Percentiles rank a stretch among this genome's conserved stretches.
Conservation (phyloP, 805 yeast species). For the Yarrowia keelungensis region DNA sequence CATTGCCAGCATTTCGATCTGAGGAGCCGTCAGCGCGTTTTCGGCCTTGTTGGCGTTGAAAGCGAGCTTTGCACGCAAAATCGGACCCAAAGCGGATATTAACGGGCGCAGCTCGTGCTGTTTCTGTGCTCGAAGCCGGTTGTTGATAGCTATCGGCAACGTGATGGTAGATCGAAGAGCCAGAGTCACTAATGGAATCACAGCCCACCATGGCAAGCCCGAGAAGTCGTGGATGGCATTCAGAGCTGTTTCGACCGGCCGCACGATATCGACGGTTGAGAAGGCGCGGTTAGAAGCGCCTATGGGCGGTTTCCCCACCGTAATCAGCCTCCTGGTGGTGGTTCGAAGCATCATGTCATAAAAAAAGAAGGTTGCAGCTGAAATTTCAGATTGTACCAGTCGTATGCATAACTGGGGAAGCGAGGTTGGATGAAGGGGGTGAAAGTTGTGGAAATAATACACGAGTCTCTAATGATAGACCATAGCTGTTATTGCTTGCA, state of each 20-base stretch:
- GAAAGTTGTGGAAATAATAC: too few relatives aligned
- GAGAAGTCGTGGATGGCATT: slow-evolving; percentile 44
- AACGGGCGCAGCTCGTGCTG: slow-evolving; percentile 78
- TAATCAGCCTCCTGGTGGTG: too few relatives aligned
- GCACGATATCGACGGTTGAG: slow-evolving; percentile 40
- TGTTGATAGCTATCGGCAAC: slow-evolving; percentile 76
- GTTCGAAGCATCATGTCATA: too few relatives aligned
- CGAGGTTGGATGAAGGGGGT: too few relatives aligned
- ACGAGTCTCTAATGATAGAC: too few relatives aligned
- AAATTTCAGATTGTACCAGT: too few relatives aligned
- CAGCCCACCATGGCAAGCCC: slow-evolving; percentile 81
- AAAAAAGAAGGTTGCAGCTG: too few relatives aligned
- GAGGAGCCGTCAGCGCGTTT: slow-evolving; percentile 69
- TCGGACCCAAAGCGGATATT: slow-evolving; percentile 75
- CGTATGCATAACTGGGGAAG: too few relatives aligned
- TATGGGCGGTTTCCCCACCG: too few relatives aligned
- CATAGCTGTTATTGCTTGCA: too few relatives aligned
- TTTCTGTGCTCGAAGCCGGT: slow-evolving; percentile 69
- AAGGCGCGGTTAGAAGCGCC: neutral
- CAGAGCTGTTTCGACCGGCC: slow-evolving; percentile 43
- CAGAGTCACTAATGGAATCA: slow-evolving; percentile 77
- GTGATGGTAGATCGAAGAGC: slow-evolving; percentile 71
- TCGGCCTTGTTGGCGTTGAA: slow-evolving; percentile 46
- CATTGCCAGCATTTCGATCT: slow-evolving; percentile 72
- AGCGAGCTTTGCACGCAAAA: slow-evolving; percentile 63